Base-by-base conservation (phyloP, 805 yeast genomes). In the Zygosaccharomyces pseudorouxii region DNA sequence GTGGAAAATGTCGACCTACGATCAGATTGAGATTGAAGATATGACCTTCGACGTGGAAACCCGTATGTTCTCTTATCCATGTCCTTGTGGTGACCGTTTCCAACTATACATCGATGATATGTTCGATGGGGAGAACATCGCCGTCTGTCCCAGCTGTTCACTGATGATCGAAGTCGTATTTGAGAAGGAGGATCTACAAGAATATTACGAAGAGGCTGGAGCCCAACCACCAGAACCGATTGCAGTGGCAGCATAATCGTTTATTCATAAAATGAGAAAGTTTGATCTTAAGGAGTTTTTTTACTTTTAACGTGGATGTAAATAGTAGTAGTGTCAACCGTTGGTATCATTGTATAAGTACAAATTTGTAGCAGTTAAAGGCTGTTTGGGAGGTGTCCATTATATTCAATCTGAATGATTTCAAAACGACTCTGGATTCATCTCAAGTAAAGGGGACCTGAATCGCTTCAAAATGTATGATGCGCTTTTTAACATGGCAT, bases 31-130 rank as follows among this genome's bases (percentile, higher is more conserved):
- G 73, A 93, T 93, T 45, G 99, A 93, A 68, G 99, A 93, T 66
- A 90, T 93, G 82, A 82, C 89, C 2, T 93, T 80, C 64, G 97
- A 93, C 65, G 80, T 90, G 2, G 74, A 72, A n/a, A 80, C 86
- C 11, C 89, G 86, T 65, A 69, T 88, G 22, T 88, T 90, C 69
- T 85, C 89, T 44, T 92, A 90, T 60, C 99, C 99, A 3, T 93
- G 99, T 73, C 99, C 99, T 1, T 93, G 99, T 68, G 99, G 99
- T 8, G 99, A 93, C 67, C 76, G 82, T 61, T 93, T 93, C 69
- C 95, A 92, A 62, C 86, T 93, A 23, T 74, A 80, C 27, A 73
- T 89, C 44, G 93, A 85, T 58, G 99, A 93, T 63, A 73, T 93
- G 66, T 73, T 75, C 52, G 97, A 89, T 57, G 99, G 97, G 7